Conservation (phyloP, 306 rosid species). For the apple (Malus domestica) region ASM211411v1 NC_041790.1:14639501-14640000, state of each 20-base stretch:
- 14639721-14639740: not conserved
- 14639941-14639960: not conserved
- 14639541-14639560: too few relatives aligned
- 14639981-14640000: not conserved
- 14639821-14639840: not conserved
- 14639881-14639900: not conserved
- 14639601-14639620: too few relatives aligned
- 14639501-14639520: too few relatives aligned
- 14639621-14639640: too few relatives aligned
- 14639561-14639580: too few relatives aligned
- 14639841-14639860: not conserved
- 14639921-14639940: not conserved
- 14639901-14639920: not conserved
- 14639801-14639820: not conserved
- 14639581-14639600: too few relatives aligned
- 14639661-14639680: too few relatives aligned
- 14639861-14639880: not conserved
- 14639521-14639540: too few relatives aligned
- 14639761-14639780: not conserved
- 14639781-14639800: not conserved
- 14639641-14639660: too few relatives aligned
- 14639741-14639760: not conserved
- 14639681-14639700: too few relatives aligned
- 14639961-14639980: not conserved
- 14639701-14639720: not conserved